Evolutionary conservation across 108 stramenopile genomes (phyloP).

Genomic region (Nannochloropsis gaditana): DNA sequence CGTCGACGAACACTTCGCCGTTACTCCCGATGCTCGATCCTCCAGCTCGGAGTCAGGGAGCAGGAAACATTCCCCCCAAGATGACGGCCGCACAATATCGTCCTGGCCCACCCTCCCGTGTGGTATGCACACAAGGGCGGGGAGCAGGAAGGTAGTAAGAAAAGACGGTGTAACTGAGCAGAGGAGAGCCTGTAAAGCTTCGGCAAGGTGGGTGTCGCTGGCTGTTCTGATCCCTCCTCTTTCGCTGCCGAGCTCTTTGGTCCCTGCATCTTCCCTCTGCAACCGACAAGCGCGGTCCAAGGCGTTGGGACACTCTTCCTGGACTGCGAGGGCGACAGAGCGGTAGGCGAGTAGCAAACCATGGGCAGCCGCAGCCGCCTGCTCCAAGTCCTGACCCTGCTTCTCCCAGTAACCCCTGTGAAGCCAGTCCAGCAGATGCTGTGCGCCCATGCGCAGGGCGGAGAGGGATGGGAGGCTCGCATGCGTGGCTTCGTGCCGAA

Average conservation of each 20-base stretch:
- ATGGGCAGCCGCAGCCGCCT: neutral
- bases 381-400: neutral
- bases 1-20: neutral
- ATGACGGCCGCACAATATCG: no score
- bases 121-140: neutral
- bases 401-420: constrained; percentile 17
- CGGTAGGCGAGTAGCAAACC: neutral
- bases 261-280: neutral
- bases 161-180: neutral
- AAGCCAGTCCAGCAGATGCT: constrained; percentile 18
- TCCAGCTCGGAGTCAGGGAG: neutral
- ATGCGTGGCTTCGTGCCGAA: constrained; percentile 24
- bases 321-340: neutral
- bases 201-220: neutral
- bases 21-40: neutral
- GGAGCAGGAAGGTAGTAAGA: neutral
- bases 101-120: neutral
- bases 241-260: neutral
- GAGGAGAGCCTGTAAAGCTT: neutral
- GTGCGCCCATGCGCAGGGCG: neutral
- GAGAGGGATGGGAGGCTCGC: neutral
- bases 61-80: neutral
- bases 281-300: neutral
- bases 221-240: constrained; percentile 19
- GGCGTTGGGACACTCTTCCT: constrained; percentile 6